Base-by-base conservation (phyloP, 2,329 filamentous ascomycete genomes). In the Daldinia sp. region DNA sequence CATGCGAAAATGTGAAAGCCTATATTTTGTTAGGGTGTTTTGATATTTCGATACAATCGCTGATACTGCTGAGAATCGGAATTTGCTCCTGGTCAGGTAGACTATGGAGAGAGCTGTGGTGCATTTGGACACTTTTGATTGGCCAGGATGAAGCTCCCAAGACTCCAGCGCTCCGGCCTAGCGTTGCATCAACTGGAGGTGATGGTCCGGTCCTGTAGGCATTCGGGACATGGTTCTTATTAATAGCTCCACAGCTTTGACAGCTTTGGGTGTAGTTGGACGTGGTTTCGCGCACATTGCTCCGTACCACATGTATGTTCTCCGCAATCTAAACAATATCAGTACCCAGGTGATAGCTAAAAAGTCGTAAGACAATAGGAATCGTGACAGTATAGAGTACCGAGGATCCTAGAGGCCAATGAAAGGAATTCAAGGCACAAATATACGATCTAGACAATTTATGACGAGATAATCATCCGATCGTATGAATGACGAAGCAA, bases 111-210 rank as follows among this genome's bases (percentile, higher is more conserved):
- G 13, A 41, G 7, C 50, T 50, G 60, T 28, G 46, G 60, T 56
- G 5, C 33, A 33, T 53, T 46, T 33, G 37, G 37, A 55, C 4
- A 39, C 13, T 26, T 26, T 44, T 50, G 30, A 69, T 67, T 69
- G 60, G 63, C 30, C 26, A 54, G 18, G 26, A 2, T 58, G 18
- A 23, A 60, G 68, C 42, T 33, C 46, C 59, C 59, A 37, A 48
- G 26, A 5, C 33, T 44, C 20, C 55, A 65, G 41, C 50, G 39
- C 56, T 68, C 51, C 18, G 54, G 68, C 18, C 18, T 69, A 69
- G 60, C 55, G 69, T 71, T 58, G 53, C 63, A 71, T 71, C 44
- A 39, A 33, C 60, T 69, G 69, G 69, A 71, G 67, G 20, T 61
- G 55, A 67, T 71, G 69, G 69, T 71, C 69, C 67, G 69, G 61